These are phyloP conservation scores for Bipolaris cookei DNA, from an alignment of 2,329 filamentous ascomycete species.

Conservation along the genomic window DNA sequence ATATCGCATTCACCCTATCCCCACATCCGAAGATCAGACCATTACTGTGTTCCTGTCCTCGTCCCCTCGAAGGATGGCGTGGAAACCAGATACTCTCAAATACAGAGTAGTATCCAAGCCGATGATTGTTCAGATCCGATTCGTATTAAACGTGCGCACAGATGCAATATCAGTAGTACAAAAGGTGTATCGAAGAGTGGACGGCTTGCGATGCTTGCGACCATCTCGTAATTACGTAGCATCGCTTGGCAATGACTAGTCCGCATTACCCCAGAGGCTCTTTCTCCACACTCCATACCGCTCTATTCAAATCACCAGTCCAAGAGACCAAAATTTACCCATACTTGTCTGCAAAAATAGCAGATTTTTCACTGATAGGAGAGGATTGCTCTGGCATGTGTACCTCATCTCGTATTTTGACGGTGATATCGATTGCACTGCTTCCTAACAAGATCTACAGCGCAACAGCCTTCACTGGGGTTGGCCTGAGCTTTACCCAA, in stretches of 20 bases:
- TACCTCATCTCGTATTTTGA: no score
- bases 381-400: no score
- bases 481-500: slow-evolving; percentile 5
- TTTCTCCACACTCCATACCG: slow-evolving; percentile 14
- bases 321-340: not conserved
- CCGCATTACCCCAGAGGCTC: slow-evolving; percentile 16
- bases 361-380: fast-evolving
- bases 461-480: slow-evolving; percentile 1
- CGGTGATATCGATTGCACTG: not conserved
- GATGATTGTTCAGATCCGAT: no score
- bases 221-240: slow-evolving; percentile 1
- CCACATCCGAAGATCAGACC: no score
- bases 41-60: no score
- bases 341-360: not conserved
- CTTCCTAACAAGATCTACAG: slow-evolving; percentile 2
- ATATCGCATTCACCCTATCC: no score
- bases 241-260: slow-evolving; percentile 10
- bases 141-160: not conserved
- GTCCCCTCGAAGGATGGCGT: no score
- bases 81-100: no score
- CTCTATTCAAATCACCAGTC: not conserved
- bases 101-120: no score
- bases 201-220: no score
- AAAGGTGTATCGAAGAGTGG: not conserved
- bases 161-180: not conserved